Base-by-base conservation (phyloP, 495 filamentous ascomycete genomes). In the Neurospora africana region DNA sequence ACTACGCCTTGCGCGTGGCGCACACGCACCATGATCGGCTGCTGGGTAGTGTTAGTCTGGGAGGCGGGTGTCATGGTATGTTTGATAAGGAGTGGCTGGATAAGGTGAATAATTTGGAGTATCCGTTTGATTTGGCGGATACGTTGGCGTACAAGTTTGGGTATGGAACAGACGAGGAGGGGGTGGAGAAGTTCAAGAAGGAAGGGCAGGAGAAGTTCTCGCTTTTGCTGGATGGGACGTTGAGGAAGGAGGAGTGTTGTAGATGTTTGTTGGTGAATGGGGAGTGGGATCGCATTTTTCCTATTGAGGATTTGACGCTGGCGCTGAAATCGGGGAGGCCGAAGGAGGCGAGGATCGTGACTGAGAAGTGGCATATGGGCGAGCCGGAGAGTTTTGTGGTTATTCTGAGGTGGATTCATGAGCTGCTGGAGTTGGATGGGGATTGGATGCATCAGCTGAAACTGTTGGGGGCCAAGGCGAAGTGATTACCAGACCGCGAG, bases 131-230 rank as follows among this genome's bases (percentile, higher is more conserved):
- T 19, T 79, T 92, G 40, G 86, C 86, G 5, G 82, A 85, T 38
- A 87, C 87, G 23, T 84, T 92, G 76, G 86, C 88, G 15, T 81
- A 87, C 75, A 93, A 92, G 75, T 91, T 86, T 73, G 91, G 91
- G 38, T 92, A 89, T 75, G 75, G 79, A 37, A 81, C 81, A 61
- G 79, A 76, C 23, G 72, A 87, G 4, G 74, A 75, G 6, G 15
- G 8, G 13, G 11, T 70, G 0, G 84, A 87, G 53, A 81, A 82
- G n/a, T 91, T 91, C 79, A 85, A 84, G 73, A 77, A 84, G 68
- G 85, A 89, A 38, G 88, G 84, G 1, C 81, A 83, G 72, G 82
- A 84, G 71, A 89, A 89, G 80, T 92, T 91, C 80, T 91, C 89
- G 10, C 79, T 93, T 9, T 73, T 92, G 0, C 82, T 87, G 58